These are phyloP conservation scores for Heliamphora exappendiculata DNA, from an alignment of 148 eudicot genomes.

Conservation along the genomic window DNA sequence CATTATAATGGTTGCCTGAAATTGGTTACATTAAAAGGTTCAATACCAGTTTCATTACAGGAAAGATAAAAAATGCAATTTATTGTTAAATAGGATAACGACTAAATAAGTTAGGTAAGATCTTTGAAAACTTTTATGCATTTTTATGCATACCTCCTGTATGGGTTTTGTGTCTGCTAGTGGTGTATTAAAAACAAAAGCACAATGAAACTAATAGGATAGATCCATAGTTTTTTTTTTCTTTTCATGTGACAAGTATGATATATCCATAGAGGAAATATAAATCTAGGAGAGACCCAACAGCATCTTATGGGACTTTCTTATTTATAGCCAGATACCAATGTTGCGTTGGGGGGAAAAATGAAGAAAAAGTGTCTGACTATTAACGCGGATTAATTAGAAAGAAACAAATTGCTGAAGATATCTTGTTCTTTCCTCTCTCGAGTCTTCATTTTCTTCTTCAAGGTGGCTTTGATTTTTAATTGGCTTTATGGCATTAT, in stretches of 20 bases:
- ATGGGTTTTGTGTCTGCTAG: background rate
- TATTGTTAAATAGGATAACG: background rate
- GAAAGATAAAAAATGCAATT: background rate
- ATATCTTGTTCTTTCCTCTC: background rate
- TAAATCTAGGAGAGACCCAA: background rate
- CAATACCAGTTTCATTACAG: background rate
- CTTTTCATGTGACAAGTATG: background rate
- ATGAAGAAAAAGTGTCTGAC: background rate
- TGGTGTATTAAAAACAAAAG: background rate
- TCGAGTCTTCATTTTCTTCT: background rate
- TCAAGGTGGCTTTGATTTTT: background rate
- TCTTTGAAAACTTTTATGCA: background rate
- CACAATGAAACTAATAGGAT: background rate
- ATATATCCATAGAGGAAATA: background rate
- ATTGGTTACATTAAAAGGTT: background rate
- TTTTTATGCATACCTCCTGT: background rate
- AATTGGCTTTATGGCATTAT: background rate
- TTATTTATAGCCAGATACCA: background rate
- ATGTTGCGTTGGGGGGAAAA: background rate
- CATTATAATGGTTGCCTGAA: background rate
- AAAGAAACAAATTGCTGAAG: background rate
- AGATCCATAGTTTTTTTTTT: background rate
- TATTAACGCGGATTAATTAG: background rate
- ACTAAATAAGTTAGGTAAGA: background rate
- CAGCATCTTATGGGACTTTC: background rate